These are phyloP conservation scores for Leccinum fibrillosum DNA, from an alignment of 768 basidiomycete species.

Conservation along the genomic window DNA sequence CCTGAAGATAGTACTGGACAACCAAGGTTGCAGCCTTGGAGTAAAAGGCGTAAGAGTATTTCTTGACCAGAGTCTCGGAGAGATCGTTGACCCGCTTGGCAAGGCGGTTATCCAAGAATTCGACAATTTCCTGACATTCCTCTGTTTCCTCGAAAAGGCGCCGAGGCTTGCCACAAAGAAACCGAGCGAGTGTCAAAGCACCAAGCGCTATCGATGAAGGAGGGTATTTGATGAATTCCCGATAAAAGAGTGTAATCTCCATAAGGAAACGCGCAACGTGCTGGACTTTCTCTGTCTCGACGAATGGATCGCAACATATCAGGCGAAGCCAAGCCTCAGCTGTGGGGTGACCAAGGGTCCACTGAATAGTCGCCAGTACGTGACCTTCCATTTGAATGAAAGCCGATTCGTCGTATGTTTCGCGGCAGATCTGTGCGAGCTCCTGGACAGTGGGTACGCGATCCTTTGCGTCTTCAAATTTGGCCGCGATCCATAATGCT, in stretches of 20 bases:
- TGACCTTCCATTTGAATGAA: constrained; percentile 99
- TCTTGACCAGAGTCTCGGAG: constrained; percentile 95
- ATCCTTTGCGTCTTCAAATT: constrained; percentile 99
- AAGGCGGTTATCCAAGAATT: constrained; percentile 81
- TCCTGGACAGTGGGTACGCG: constrained; percentile 95
- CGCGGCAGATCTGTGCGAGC: constrained; percentile 90
- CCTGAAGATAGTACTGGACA: constrained; percentile 90
- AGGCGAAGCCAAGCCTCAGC: constrained; percentile 96
- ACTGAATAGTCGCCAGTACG: constrained; percentile 92
- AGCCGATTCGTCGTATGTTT: constrained; percentile 95
- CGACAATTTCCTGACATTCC: constrained; percentile 79
- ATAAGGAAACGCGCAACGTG: constrained; percentile 97
- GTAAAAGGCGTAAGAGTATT: constrained; percentile 97
- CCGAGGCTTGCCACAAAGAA: constrained; percentile 78
- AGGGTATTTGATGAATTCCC: constrained; percentile 85
- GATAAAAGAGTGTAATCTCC: constrained; percentile 98
- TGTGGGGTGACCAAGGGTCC: constrained; percentile 95
- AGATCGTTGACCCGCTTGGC: constrained; percentile 87
- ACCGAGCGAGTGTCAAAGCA: constrained; percentile 83
- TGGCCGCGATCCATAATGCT: constrained; percentile 98
- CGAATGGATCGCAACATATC: constrained; percentile 67
- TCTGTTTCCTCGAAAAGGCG: constrained; percentile 82
- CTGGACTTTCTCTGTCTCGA: constrained; percentile 88
- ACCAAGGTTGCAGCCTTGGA: constrained; percentile 93
- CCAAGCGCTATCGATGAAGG: constrained; percentile 90